Evolutionary conservation across 805 yeast genomes (phyloP).

Genomic region (Yamadazyma takamatsuzukensis): DNA sequence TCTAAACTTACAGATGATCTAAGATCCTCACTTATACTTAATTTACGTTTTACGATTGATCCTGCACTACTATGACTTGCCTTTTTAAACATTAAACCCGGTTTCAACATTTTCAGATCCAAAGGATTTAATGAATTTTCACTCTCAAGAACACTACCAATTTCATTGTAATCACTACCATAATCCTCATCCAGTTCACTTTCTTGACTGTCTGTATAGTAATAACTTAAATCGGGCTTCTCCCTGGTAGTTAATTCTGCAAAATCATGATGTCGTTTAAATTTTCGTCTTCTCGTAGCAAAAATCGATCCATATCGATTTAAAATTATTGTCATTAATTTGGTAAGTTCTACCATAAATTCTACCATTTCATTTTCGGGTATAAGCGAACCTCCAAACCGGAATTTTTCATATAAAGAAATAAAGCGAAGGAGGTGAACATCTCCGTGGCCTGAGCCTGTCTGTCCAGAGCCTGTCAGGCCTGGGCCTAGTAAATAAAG

Average conservation of each 20-base stretch:
- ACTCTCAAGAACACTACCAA: no score
- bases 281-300: constrained; percentile 6
- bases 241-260: no score
- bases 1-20: constrained; percentile 3
- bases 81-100: no score
- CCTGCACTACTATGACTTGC: constrained; percentile 9
- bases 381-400: constrained; percentile 64
- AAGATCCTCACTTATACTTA: constrained; percentile 9
- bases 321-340: constrained; percentile 14
- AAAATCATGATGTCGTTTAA: no score
- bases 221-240: no score
- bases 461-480: no score
- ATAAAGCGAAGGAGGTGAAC: constrained; percentile 26
- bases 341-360: constrained; percentile 44
- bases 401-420: constrained; percentile 58
- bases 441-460: constrained; percentile 11
- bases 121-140: no score
- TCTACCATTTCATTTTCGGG: constrained; percentile 55
- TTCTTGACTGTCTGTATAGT: no score
- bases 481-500: constrained; percentile 2
- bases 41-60: constrained; percentile 15
- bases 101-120: no score
- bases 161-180: no score
- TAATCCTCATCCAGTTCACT: no score
- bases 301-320: constrained; percentile 15